Evolutionary conservation across 2,329 filamentous ascomycete species (phyloP).

Genomic region (Aspergillus novofumigatus): DNA sequence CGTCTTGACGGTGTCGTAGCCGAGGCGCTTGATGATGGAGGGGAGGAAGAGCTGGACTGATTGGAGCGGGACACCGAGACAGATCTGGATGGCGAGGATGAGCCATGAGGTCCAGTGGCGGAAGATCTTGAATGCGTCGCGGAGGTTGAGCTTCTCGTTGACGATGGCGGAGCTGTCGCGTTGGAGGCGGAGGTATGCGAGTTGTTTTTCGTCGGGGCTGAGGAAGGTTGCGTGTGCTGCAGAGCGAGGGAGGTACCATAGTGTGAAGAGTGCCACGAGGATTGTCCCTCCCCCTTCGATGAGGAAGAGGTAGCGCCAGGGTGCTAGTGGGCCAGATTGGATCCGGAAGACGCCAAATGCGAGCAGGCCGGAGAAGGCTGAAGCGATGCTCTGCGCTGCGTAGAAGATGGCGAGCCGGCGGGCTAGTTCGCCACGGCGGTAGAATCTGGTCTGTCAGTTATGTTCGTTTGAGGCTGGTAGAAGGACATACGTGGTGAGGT

Average conservation of each 20-base stretch:
- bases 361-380: conserved; percentile 59
- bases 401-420: conserved; percentile 70
- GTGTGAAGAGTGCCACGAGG: conserved; percentile 60
- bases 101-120: conserved; percentile 52
- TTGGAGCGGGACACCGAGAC: conserved; percentile 56
- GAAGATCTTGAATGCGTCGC: conserved; percentile 51
- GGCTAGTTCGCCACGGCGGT: conserved; percentile 66
- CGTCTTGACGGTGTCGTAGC: conserved; percentile 58
- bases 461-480: too few relatives aligned
- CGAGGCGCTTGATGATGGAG: conserved; percentile 52
- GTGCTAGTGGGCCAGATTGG: conserved; percentile 43
- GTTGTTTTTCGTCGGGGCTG: conserved; percentile 59
- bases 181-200: conserved; percentile 69
- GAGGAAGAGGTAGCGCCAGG: conserved; percentile 53
- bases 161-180: conserved; percentile 67
- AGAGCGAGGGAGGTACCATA: conserved; percentile 63
- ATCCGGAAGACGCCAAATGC: conserved; percentile 61
- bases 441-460: conserved; percentile 45
- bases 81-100: conserved; percentile 56
- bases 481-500: conserved; percentile 45
- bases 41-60: conserved; percentile 56
- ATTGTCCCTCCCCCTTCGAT: conserved; percentile 59
- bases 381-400: conserved; percentile 69
- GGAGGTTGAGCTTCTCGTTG: conserved; percentile 52
- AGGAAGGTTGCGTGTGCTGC: conserved; percentile 64